Base-by-base conservation (phyloP, 2,329 filamentous ascomycete genomes). In the Pezicula carpinea region DNA sequence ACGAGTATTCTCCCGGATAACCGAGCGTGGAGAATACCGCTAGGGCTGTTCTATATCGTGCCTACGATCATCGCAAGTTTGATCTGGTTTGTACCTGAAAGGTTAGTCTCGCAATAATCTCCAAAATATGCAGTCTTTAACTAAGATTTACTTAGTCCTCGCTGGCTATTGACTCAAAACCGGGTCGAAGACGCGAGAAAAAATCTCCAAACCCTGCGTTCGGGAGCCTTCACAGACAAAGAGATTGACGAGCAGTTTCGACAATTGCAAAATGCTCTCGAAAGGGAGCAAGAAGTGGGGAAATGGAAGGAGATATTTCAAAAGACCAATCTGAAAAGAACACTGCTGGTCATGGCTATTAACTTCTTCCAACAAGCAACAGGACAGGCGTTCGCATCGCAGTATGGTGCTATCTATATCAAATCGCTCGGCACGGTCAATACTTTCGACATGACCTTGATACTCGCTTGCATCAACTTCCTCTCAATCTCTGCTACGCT, bases 21-120 rank as follows among this genome's bases (percentile, higher is more conserved):
- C 36, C 53, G 53, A 1, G 59, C 65, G 2, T 71, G 60, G 56
- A 49, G 55, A 5, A 65, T 69, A 22, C 66, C 65, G 0, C 56
- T 63, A 5, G 64, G 65, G 0, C 49, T 67, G 1, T 68, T 67
- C 54, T 66, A 61, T 38, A 48, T 64, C 31, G 54, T 68, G 4
- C 64, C 65, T 4, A 43, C 50, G 11, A 58, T 66, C 18, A 50
- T 68, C 7, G 41, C 59, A 2, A 41, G 38, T 17, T 38, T 48
- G 7, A 54, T 60, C 32, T 61, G 58, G 53, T 64, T 62, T 38
- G 55, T 65, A 6, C 60, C 64, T 13, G 56, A 65, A 32, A 29
- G 10, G 15, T 22, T 22, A 15, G 7, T 10, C 13, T 15, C 14
- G 14, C 14, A 21, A 8, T 7, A n/a, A 8, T 38, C 17, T 19